Evolutionary conservation across 257 asterid species (phyloP).

Genomic region (Avicennia marina): DNA sequence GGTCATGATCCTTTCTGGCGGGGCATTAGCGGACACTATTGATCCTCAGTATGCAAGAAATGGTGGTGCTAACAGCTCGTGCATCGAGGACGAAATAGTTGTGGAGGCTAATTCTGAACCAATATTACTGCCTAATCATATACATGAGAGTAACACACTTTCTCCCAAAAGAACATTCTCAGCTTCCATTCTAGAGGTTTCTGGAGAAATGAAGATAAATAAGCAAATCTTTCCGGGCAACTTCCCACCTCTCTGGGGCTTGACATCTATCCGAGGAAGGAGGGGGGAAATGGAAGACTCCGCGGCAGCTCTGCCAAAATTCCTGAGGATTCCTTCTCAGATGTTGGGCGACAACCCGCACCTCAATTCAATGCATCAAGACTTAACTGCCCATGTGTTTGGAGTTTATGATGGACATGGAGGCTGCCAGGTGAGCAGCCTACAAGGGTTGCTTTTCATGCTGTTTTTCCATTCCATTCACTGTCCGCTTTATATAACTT

Average conservation of each 20-base stretch:
- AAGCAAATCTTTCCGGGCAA: constrained; percentile 22
- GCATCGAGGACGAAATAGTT: no score
- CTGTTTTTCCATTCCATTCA: not conserved
- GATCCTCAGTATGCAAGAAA: constrained; percentile 16
- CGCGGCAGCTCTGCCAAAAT: constrained; percentile 36
- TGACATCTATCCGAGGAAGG: constrained; percentile 41
- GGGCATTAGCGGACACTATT: not conserved
- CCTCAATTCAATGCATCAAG: constrained; percentile 16
- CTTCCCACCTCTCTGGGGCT: constrained; percentile 56
- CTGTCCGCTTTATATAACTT: not conserved
- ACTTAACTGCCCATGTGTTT: constrained; percentile 34
- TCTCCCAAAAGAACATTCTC: constrained; percentile 22
- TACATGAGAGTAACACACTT: no score
- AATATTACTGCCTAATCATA: no score
- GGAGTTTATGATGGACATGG: constrained; percentile 80
- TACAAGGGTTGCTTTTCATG: not conserved
- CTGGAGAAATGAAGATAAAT: constrained; percentile 26
- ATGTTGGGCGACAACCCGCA: constrained; percentile 32
- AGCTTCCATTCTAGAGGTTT: constrained; percentile 24
- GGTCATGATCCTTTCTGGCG: not conserved
- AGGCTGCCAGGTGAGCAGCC: constrained; percentile 41
- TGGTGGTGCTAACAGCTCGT: no score
- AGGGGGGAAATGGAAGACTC: constrained; percentile 66
- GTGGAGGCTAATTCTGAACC: no score
- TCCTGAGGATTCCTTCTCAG: constrained; percentile 34